Percentiles rank a stretch among this genome's conserved stretches.
phyloP scores from a whole-genome alignment of 2,329 filamentous ascomycete genomes.

The Diaporthe sp. region DNA sequence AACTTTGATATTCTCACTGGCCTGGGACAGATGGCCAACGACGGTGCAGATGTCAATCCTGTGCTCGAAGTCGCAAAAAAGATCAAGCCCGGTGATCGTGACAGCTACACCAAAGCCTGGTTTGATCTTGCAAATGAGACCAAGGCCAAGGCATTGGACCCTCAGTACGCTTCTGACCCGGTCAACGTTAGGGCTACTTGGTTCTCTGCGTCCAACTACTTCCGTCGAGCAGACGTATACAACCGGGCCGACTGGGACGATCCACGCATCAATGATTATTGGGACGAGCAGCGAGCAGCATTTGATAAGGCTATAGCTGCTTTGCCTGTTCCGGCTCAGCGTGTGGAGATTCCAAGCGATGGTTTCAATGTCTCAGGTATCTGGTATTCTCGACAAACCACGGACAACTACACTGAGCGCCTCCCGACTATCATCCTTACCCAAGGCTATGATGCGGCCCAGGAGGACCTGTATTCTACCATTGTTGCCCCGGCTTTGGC shows the following conservation, averaged over 20 bases:
- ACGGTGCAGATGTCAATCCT: constrained; percentile 10
- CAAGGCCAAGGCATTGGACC: constrained; percentile 13
- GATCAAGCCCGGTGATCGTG: constrained; percentile 1
- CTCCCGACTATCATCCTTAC: not conserved
- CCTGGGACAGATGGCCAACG: constrained; percentile 5
- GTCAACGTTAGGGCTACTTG: constrained; percentile 3
- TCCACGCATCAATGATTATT: constrained; percentile 53
- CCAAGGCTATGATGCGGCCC: constrained; percentile 51
- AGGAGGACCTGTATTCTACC: constrained; percentile 52
- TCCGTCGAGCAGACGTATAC: constrained; percentile 56
- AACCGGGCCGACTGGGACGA: constrained; percentile 55
- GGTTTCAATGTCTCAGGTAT: constrained; percentile 42
- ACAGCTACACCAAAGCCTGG: not conserved
- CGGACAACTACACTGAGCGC: not conserved
- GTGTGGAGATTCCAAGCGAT: constrained; percentile 47
- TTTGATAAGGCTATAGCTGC: constrained; percentile 54
- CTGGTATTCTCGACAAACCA: not conserved
- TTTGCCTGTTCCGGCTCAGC: constrained; percentile 51
- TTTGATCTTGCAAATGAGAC: constrained; percentile 4
- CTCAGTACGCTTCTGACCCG: not conserved
- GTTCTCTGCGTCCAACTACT: constrained; percentile 58
- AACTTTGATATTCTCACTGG: constrained; percentile 15
- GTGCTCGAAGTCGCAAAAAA: constrained; percentile 3
- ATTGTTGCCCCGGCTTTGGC: constrained; percentile 47
- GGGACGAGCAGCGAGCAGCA: constrained; percentile 50